These are phyloP conservation scores for Leishmania tarentolae DNA, from an alignment of 208 protist species.

Conservation along the genomic window DNA sequence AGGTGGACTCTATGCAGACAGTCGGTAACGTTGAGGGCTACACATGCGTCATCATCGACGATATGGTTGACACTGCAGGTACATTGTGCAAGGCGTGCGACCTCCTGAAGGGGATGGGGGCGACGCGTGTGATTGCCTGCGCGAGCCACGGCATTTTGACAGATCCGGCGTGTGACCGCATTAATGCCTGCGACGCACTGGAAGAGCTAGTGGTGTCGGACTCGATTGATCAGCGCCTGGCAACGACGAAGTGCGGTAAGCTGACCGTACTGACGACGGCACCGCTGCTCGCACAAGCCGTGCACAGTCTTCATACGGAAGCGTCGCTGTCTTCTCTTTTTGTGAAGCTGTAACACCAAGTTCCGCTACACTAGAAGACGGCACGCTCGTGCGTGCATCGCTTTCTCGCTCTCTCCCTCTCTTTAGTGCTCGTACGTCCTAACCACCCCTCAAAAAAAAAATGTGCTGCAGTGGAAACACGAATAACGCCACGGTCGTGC, in stretches of 20 bases:
- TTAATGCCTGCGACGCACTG: conserved; percentile 88
- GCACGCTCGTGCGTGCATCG: neutral
- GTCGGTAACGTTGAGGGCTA: conserved; percentile 96
- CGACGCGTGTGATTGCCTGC: conserved; percentile 92
- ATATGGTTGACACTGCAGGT: conserved; percentile 97
- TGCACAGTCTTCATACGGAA: conserved; percentile 87
- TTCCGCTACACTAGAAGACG: neutral
- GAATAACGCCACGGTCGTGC: neutral
- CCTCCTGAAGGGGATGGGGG: conserved; percentile 90
- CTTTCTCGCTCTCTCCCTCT: neutral
- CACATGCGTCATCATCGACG: conserved; percentile 95
- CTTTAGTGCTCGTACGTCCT: too few relatives aligned
- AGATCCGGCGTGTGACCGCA: conserved; percentile 86
- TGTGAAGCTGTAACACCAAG: conserved; percentile 44
- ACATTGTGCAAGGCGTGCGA: conserved; percentile 94
- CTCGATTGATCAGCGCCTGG: conserved; percentile 77
- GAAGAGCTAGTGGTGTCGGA: conserved; percentile 94
- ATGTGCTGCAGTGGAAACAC: neutral
- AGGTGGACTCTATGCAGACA: conserved; percentile 94
- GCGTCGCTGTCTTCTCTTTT: conserved; percentile 83
- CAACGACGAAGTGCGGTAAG: conserved; percentile 78
- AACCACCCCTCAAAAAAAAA: neutral
- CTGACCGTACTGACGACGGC: conserved; percentile 89
- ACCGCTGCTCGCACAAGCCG: conserved; percentile 86
- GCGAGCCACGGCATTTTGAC: conserved; percentile 96